Evolutionary conservation across 1,139 yeast species (phyloP).

Genomic region (Zygoascus hellenicus): DNA sequence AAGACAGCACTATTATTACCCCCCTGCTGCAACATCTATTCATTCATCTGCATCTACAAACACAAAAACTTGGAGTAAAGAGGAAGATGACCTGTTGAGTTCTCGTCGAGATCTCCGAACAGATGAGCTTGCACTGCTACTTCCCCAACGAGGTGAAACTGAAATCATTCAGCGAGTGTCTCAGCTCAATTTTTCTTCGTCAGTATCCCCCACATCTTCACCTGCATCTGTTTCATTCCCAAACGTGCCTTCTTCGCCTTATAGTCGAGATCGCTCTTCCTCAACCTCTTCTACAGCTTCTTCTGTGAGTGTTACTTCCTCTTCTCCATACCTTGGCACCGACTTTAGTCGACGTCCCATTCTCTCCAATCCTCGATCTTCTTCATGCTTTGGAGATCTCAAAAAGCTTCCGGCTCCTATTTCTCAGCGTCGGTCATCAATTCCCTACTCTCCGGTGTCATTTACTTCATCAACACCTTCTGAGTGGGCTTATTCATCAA

Average conservation of each 20-base stretch:
- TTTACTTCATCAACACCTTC: slow-evolving; percentile 2
- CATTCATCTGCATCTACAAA: slow-evolving; percentile 8
- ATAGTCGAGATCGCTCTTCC: slow-evolving; percentile 6
- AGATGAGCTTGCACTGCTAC: slow-evolving; percentile 66
- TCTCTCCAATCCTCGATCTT: slow-evolving; percentile 11
- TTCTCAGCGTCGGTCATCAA: slow-evolving; percentile 14
- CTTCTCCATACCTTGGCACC: slow-evolving; percentile 6
- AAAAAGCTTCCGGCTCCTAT: slow-evolving; percentile 22
- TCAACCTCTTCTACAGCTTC: slow-evolving; percentile 7
- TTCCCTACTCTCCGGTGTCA: slow-evolving; percentile 5
- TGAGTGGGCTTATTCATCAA: slow-evolving; percentile 8
- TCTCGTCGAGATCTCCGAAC: slow-evolving; percentile 60
- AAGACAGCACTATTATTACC: slow-evolving; percentile 9
- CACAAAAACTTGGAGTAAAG: slow-evolving; percentile 41
- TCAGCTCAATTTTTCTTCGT: slow-evolving; percentile 32
- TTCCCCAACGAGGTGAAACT: slow-evolving; percentile 68
- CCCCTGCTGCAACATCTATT: slow-evolving; percentile 1
- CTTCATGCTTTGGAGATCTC: slow-evolving; percentile 22
- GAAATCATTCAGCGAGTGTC: slow-evolving; percentile 64
- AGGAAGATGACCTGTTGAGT: slow-evolving; percentile 65
- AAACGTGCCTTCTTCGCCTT: background rate
- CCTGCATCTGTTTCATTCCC: background rate
- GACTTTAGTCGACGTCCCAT: slow-evolving; percentile 11
- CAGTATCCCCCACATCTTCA: slow-evolving; percentile 7
- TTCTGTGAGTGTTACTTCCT: background rate